Evolutionary conservation across 2,329 filamentous ascomycete genomes (phyloP).

Genomic region (Chrysosporium keratinophilum): DNA sequence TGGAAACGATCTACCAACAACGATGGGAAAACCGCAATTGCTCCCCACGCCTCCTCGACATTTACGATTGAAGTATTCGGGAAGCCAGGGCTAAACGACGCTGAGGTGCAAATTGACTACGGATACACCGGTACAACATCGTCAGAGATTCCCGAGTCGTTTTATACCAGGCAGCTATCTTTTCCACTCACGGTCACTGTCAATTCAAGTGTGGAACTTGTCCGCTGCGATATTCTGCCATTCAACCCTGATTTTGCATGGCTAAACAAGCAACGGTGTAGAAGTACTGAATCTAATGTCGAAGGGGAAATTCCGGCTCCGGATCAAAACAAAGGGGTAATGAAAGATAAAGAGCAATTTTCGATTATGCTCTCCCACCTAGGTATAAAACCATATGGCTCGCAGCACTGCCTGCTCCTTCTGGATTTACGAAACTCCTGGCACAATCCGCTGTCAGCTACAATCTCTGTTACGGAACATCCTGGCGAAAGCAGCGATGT

Average conservation of each 20-base stretch:
- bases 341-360: constrained; percentile 33
- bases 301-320: constrained; percentile 12
- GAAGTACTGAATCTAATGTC: constrained; percentile 6
- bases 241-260: constrained; percentile 61
- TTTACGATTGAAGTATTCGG: constrained; percentile 80
- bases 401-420: constrained; percentile 66
- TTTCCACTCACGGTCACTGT: constrained; percentile 79
- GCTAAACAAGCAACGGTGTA: constrained; percentile 30
- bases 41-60: constrained; percentile 54
- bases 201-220: constrained; percentile 77
- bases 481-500: constrained; percentile 16
- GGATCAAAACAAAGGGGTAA: constrained; percentile 14
- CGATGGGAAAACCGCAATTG: constrained; percentile 47
- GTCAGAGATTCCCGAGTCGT: constrained; percentile 59
- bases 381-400: constrained; percentile 32
- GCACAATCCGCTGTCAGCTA: constrained; percentile 66
- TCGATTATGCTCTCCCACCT: constrained; percentile 38
- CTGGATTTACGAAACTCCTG: constrained; percentile 83
- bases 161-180: constrained; percentile 74
- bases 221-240: constrained; percentile 67
- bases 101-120: constrained; percentile 75
- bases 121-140: constrained; percentile 62
- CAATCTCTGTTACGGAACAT: constrained; percentile 41
- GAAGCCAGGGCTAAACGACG: constrained; percentile 71
- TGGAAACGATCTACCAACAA: constrained; percentile 45